Conservation (phyloP, 441 rosid species). For the Syzygium malaccense region DNA sequence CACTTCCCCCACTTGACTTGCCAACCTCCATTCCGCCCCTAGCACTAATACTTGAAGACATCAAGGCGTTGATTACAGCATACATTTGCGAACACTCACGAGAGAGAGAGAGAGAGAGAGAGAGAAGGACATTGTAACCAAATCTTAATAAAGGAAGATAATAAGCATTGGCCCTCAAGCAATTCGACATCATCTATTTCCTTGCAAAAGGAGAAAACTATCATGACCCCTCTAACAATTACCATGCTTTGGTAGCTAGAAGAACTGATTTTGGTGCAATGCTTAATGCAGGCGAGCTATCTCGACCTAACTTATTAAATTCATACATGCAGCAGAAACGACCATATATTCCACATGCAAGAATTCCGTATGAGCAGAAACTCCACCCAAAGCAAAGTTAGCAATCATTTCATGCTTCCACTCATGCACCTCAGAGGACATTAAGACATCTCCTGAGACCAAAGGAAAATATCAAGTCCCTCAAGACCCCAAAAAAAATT, state of each 20-base stretch:
- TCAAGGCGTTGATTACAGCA: neutral
- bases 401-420: neutral
- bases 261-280: neutral
- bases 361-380: neutral
- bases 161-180: neutral
- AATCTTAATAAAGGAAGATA: neutral
- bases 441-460: neutral
- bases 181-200: neutral
- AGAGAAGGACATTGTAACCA: neutral
- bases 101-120: neutral
- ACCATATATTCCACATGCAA: neutral
- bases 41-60: neutral
- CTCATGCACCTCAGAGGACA: neutral
- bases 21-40: neutral
- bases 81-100: neutral
- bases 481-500: neutral
- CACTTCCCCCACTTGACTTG: neutral
- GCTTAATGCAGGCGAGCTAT: neutral
- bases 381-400: neutral
- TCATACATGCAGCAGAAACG: neutral
- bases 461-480: neutral
- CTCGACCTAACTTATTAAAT: neutral
- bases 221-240: neutral
- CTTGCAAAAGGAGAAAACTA: neutral
- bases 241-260: neutral